These are phyloP conservation scores for Obelidium mucronatum DNA, from an alignment of 192 early-diverging fungal genomes.

Conservation along the genomic window DNA sequence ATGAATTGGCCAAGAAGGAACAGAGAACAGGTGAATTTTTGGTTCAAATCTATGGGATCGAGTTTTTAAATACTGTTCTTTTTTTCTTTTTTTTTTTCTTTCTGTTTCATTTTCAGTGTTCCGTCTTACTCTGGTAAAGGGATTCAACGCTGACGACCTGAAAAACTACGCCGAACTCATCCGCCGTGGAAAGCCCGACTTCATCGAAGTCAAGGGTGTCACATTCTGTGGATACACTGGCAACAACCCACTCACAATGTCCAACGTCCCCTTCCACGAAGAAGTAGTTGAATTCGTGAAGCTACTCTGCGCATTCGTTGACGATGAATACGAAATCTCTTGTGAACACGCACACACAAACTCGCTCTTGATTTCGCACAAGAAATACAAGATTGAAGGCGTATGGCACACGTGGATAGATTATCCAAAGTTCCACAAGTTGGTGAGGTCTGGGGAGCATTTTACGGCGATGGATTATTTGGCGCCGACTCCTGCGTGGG, in stretches of 20 bases:
- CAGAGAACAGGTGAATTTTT: conserved; percentile 60
- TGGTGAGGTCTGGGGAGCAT: conserved; percentile 45
- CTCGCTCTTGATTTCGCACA: conserved; percentile 69
- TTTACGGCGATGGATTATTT: conserved; percentile 72
- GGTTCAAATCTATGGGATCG: neutral
- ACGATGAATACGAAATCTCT: conserved; percentile 71
- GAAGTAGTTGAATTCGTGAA: conserved; percentile 75
- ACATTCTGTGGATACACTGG: conserved; percentile 79
- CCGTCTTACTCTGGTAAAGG: conserved; percentile 77
- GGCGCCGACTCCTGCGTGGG: conserved; percentile 74
- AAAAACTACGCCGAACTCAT: conserved; percentile 72
- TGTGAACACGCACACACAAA: conserved; percentile 75
- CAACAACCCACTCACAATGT: conserved; percentile 62
- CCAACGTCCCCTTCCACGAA: conserved; percentile 72
- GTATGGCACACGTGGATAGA: conserved; percentile 80
- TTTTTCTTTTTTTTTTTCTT: neutral
- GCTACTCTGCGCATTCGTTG: conserved; percentile 59
- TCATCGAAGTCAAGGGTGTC: conserved; percentile 81
- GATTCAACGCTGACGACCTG: conserved; percentile 72
- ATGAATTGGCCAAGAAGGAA: conserved; percentile 68
- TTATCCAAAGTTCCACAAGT: conserved; percentile 71
- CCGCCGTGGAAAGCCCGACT: conserved; percentile 67
- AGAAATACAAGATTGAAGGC: conserved; percentile 70
- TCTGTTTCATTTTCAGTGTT: too few species aligned
- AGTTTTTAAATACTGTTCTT: neutral